Base-by-base conservation (phyloP, 2,329 filamentous ascomycete genomes). In the Tolypocladium ovalisporum region DNA sequence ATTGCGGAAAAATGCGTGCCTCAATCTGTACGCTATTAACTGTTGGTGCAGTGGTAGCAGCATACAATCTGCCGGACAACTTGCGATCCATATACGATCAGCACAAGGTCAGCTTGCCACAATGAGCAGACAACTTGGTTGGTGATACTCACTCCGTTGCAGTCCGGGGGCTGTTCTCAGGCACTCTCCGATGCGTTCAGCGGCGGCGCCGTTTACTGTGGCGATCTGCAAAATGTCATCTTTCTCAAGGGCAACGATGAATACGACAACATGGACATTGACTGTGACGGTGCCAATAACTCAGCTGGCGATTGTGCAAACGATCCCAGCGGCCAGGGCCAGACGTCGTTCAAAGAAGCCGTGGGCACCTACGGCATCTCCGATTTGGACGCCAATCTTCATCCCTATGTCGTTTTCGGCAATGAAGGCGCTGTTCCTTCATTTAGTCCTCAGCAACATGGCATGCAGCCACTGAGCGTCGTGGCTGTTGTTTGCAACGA, bases 361-460 rank as follows among this genome's bases (percentile, higher is more conserved):
- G 60, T 76, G 27, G 57, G 52, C 4, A 54, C 60, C 13, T 74
- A 70, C 54, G 68, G 67, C 13, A 61, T 65, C 1, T 10, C 15
- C 17, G 75, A 78, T 54, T 63, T 79, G 5, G 68, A 78, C 61
- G 69, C 75, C 15, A 74, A 75, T 52, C 64, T 75, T n/a, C 75
- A 78, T 58, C 69, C 73, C 1, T 79, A 76, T 56, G 72, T 39
- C 36, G 36, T 39, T 2, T 39, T 39, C 17, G 36, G 36, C 12
- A 39, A 39, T 19, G 36, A 15, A 39, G 36, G 36, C 13, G 36
- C 36, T 19, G 4, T 3, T 39, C 13, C 36, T 17, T 39, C 36
- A 19, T 39, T 39, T 15, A 19, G 12, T 15, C 36, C 36, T 17
- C 36, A 39, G 17, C 15, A 19, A 19, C 36, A 39, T 19, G 36